Percentiles rank a stretch among this genome's conserved stretches.
Conservation (phyloP, 2,329 filamentous ascomycete genomes). For the Neurospora sp. region DNA sequence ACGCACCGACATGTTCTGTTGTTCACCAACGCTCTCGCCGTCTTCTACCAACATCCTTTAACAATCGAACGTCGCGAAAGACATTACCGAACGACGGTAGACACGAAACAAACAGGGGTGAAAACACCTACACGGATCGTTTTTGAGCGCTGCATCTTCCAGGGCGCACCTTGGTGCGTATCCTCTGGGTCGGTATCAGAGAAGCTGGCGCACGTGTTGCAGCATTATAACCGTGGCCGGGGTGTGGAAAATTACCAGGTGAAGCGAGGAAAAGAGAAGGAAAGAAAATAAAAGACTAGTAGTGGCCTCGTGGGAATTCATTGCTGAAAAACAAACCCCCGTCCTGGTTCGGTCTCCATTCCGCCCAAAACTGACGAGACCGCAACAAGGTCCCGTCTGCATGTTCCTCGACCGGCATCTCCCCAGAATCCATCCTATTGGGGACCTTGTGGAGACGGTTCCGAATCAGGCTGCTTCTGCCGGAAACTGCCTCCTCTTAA, state of each 20-base stretch:
- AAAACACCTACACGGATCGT: neutral
- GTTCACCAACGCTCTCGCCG: neutral
- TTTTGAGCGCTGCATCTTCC: neutral
- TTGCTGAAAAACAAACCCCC: conserved; percentile 3
- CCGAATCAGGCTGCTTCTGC: conserved; percentile 23
- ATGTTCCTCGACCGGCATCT: conserved; percentile 32
- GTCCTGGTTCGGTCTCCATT: conserved; percentile 1
- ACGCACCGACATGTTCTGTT: neutral
- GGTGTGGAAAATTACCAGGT: neutral
- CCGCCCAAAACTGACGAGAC: conserved; percentile 8
- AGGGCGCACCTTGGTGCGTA: neutral
- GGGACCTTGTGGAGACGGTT: conserved; percentile 28
- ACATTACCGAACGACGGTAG: neutral
- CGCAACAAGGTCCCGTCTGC: conserved; percentile 18
- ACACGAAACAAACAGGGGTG: neutral
- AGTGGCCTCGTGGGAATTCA: neutral
- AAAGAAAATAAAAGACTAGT: neutral
- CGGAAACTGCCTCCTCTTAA: conserved; percentile 22
- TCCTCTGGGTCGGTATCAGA: neutral
- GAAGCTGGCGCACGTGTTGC: neutral
- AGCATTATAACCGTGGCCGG: neutral
- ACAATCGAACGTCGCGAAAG: neutral
- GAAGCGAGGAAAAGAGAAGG: neutral
- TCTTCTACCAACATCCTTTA: neutral
- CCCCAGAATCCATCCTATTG: conserved; percentile 27